These are phyloP conservation scores for Pyrenochaeta sp. DNA, from an alignment of 2,329 filamentous ascomycete genomes.

Conservation along the genomic window DNA sequence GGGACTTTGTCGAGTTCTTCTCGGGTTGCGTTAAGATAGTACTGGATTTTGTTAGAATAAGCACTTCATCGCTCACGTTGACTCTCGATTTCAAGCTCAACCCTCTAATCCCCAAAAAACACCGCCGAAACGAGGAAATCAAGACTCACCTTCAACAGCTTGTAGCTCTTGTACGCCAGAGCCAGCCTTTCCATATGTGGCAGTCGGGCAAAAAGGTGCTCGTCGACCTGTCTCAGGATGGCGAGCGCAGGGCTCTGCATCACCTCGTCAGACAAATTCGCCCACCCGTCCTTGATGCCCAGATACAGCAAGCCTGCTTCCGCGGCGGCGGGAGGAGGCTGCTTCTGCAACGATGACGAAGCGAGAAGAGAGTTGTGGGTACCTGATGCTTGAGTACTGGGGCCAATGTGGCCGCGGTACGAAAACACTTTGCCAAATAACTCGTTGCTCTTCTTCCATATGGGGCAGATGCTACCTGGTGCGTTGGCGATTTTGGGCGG, in stretches of 20 bases:
- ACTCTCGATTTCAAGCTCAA: too few species aligned
- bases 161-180: conserved; percentile 42
- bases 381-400: conserved; percentile 3
- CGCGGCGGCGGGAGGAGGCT: conserved; percentile 10
- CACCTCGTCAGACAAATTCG: conserved; percentile 30
- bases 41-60: conserved; percentile 21
- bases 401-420: too few species aligned
- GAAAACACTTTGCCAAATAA: conserved; percentile 38
- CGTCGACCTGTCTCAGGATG: conserved; percentile 39
- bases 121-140: too few species aligned
- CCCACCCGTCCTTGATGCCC: conserved; percentile 41
- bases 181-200: conserved; percentile 35
- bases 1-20: conserved; percentile 36
- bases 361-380: not conserved
- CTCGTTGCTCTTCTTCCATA: conserved; percentile 42
- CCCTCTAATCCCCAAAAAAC: too few species aligned
- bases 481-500: conserved; percentile 5
- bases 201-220: conserved; percentile 36
- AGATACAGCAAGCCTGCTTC: conserved; percentile 40
- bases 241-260: conserved; percentile 38
- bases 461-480: conserved; percentile 31
- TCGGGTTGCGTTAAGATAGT: conserved; percentile 39
- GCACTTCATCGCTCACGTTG: not conserved
- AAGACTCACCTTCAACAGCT: conserved; percentile 42
- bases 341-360: too few species aligned